phyloP scores from a whole-genome alignment of 441 rosid genomes.

The Populus hybrid region DNA sequence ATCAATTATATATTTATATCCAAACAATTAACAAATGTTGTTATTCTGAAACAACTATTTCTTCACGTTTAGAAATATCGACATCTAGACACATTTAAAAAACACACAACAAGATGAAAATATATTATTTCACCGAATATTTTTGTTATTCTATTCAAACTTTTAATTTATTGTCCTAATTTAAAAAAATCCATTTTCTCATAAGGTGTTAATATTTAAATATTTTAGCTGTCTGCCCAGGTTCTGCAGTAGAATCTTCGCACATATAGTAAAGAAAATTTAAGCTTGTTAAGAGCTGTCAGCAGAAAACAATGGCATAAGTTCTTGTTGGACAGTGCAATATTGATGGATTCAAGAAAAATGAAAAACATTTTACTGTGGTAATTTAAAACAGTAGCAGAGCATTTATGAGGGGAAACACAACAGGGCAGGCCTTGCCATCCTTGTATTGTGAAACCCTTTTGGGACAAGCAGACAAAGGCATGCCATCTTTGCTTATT shows the following conservation, averaged over 20 bases:
- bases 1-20: no score
- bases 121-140: no score
- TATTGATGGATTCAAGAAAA: neutral
- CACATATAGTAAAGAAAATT: neutral
- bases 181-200: neutral
- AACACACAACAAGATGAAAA: no score
- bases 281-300: neutral
- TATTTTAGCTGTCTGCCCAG: neutral
- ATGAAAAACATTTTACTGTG: neutral
- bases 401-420: neutral
- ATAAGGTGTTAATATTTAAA: neutral
- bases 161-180: no score
- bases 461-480: neutral
- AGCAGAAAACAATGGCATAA: neutral
- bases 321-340: neutral
- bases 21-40: no score
- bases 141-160: no score
- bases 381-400: neutral
- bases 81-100: no score
- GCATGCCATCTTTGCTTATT: neutral
- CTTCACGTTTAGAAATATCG: no score
- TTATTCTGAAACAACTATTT: no score
- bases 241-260: neutral
- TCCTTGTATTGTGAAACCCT: constrained; percentile 1
- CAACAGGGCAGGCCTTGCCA: neutral